Percentiles rank a stretch among this genome's conserved stretches.
phyloP scores from a whole-genome alignment of 176 grass and related monocot genomes.

The Eleusine coracana region DNA sequence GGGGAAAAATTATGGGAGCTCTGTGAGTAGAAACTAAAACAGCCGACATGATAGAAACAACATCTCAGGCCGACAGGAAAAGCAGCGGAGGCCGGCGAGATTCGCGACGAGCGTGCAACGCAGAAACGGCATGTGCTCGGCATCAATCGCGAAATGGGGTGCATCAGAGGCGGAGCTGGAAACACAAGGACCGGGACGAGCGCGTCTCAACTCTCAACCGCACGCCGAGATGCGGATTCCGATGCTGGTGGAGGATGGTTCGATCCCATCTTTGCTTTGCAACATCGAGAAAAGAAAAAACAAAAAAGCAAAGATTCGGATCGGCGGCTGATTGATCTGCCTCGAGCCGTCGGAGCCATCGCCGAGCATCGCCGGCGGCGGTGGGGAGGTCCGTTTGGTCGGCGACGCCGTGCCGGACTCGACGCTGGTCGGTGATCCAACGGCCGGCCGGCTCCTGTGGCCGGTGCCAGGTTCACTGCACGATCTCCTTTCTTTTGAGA shows the following conservation, averaged over 20 bases:
- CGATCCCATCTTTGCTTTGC: slow-evolving; percentile 15
- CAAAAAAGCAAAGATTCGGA: not conserved
- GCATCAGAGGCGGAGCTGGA: not conserved
- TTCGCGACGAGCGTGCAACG: not conserved
- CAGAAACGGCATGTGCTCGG: slow-evolving; percentile 14
- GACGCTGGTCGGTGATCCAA: not conserved
- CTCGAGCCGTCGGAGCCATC: not conserved
- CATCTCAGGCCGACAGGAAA: not conserved
- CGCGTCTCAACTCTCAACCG: not conserved
- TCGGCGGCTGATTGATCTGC: not conserved
- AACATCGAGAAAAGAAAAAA: not conserved
- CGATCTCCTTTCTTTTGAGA: not conserved
- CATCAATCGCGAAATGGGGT: slow-evolving; percentile 16
- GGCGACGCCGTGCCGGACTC: not conserved
- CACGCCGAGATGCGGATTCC: slow-evolving; percentile 19
- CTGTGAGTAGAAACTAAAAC: not conserved
- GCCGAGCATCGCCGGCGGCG: not conserved
- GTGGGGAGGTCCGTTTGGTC: not conserved
- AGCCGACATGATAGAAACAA: not conserved
- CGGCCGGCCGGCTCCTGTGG: not conserved
- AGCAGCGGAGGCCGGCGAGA: not conserved
- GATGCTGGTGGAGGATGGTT: slow-evolving; percentile 18
- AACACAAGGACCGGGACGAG: not conserved
- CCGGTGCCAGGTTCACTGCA: not conserved
- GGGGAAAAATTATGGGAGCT: not conserved